Conservation (phyloP, 2,329 filamentous ascomycete species). For the Fusarium papillatum region DNA sequence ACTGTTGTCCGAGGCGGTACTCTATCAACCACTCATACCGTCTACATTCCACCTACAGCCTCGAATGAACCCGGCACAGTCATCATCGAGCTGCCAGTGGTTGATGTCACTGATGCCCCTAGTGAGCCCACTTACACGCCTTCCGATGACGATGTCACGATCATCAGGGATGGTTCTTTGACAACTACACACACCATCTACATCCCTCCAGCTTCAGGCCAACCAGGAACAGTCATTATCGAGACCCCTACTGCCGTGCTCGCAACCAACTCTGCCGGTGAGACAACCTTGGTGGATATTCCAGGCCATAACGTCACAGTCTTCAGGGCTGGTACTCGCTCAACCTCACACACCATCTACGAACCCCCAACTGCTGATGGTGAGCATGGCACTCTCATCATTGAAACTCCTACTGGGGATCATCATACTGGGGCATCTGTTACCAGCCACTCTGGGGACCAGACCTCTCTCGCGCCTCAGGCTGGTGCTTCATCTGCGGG, state of each 20-base stretch:
- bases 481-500: background rate
- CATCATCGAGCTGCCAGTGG: constrained; percentile 12
- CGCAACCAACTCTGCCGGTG: background rate
- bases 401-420: background rate
- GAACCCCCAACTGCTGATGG: background rate
- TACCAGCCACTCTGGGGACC: background rate
- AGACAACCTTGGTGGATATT: background rate
- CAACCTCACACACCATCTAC: background rate
- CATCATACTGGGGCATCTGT: background rate
- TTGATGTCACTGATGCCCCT: background rate
- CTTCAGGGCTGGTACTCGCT: constrained; percentile 2
- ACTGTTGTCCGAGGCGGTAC: constrained; percentile 15
- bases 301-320: constrained; percentile 9
- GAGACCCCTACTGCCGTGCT: background rate
- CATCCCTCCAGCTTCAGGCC: background rate
- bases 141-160: background rate
- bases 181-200: constrained; percentile 22
- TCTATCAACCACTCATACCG: constrained; percentile 1
- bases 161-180: constrained; percentile 3
- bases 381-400: background rate
- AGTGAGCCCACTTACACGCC: background rate
- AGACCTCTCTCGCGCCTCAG: background rate
- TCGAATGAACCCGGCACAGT: constrained; percentile 18
- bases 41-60: constrained; percentile 18
- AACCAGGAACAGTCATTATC: constrained; percentile 25